phyloP scores from a whole-genome alignment of 2,329 filamentous ascomycete species.

The Neofusicoccum kwambonambiense region DNA sequence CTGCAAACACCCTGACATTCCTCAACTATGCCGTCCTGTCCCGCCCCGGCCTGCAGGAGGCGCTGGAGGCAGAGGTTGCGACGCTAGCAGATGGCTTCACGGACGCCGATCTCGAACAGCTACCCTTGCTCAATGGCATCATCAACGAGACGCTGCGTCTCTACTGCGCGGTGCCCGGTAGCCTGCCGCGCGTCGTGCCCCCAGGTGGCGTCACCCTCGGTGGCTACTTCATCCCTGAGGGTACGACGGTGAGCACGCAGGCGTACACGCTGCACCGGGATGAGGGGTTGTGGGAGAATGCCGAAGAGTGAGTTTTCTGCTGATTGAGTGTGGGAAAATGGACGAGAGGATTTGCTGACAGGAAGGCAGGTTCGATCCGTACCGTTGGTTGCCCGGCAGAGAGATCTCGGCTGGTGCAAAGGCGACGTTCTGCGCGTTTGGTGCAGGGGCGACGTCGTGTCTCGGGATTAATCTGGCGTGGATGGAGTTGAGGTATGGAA shows the following conservation, averaged over 20 bases:
- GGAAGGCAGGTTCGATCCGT: conserved; percentile 32
- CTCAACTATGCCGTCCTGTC: not conserved
- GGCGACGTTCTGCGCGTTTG: conserved; percentile 66
- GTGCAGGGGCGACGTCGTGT: conserved; percentile 67
- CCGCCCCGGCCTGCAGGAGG: conserved; percentile 24
- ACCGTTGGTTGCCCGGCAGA: conserved; percentile 29
- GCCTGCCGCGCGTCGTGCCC: conserved; percentile 37
- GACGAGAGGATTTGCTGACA: not conserved
- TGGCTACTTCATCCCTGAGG: conserved; percentile 37
- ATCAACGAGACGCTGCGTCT: conserved; percentile 41
- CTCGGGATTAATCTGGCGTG: conserved; percentile 67
- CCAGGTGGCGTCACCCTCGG: conserved; percentile 32
- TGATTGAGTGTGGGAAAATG: too few species aligned
- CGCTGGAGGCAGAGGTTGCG: conserved; percentile 28
- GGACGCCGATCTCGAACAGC: conserved; percentile 28
- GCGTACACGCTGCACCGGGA: conserved; percentile 41
- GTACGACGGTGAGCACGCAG: conserved; percentile 38
- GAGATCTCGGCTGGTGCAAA: conserved; percentile 36
- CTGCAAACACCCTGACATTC: not conserved
- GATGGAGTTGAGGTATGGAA: conserved; percentile 55
- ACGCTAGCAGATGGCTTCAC: conserved; percentile 23
- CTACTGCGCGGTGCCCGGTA: conserved; percentile 36
- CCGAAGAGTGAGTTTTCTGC: conserved; percentile 19
- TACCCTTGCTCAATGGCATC: conserved; percentile 35
- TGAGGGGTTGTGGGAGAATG: conserved; percentile 22